These are phyloP conservation scores for Suillus alpinus DNA, from an alignment of 768 basidiomycete species.

Conservation along the genomic window DNA sequence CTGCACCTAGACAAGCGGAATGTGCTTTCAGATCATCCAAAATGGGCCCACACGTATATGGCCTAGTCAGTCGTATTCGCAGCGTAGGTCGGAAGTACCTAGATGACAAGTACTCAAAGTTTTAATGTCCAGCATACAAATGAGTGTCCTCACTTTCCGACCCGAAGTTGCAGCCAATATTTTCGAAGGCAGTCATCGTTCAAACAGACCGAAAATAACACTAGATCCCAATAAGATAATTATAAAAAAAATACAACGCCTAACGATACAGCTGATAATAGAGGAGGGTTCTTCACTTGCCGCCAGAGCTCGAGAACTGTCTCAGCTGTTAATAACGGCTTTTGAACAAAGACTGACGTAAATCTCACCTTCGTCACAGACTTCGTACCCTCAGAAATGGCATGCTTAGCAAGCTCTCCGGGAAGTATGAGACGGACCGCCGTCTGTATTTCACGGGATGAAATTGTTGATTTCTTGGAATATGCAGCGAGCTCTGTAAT, in stretches of 20 bases:
- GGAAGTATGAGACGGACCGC: constrained; percentile 95
- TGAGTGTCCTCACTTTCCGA: not conserved
- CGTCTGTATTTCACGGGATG: constrained; percentile 97
- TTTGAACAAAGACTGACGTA: not conserved
- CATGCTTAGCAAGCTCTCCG: constrained; percentile 84
- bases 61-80: not conserved
- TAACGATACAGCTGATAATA: constrained; percentile 25
- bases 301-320: constrained; percentile 70
- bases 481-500: constrained; percentile 88
- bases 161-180: not conserved
- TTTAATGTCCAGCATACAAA: not conserved
- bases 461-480: constrained; percentile 98
- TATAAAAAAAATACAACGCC: constrained; percentile 16
- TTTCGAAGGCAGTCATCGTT: not conserved
- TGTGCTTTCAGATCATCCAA: not conserved
- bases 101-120: not conserved
- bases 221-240: not conserved
- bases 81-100: not conserved
- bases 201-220: not conserved
- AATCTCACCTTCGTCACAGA: constrained; percentile 75
- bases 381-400: constrained; percentile 84
- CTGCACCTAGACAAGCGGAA: not conserved
- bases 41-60: not conserved
- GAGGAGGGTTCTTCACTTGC: constrained; percentile 46
- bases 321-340: constrained; percentile 13